These are phyloP conservation scores for Lentinula sp. DNA, from an alignment of 768 basidiomycete genomes.

Conservation along the genomic window DNA sequence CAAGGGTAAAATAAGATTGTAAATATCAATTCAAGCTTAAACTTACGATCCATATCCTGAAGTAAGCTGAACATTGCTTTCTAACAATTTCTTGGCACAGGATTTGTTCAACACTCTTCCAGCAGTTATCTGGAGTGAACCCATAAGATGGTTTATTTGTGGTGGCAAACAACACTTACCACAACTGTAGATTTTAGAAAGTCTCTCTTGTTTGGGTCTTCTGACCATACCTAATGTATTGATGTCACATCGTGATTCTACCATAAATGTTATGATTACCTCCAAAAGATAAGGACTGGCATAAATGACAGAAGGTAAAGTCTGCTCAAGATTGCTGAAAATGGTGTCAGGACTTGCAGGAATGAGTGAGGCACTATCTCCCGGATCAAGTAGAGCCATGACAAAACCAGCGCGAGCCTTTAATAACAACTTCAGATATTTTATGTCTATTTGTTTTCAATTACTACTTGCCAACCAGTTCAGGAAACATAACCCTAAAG, in stretches of 20 bases:
- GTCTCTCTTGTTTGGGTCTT: not conserved
- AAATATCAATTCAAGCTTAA: not conserved
- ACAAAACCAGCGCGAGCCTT: not conserved
- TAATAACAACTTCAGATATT: not conserved
- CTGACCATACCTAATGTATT: not conserved
- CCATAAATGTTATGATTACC: not conserved
- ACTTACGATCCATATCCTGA: not conserved
- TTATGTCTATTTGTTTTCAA: no score
- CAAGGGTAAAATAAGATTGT: not conserved
- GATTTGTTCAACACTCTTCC: not conserved
- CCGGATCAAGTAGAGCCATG: not conserved
- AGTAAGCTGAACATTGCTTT: not conserved
- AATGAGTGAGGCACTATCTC: not conserved
- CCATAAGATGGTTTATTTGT: no score
- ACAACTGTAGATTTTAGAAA: not conserved
- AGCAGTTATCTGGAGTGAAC: not conserved
- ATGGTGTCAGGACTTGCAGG: not conserved
- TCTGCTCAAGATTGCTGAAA: not conserved
- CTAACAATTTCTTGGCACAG: not conserved
- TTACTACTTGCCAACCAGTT: not conserved
- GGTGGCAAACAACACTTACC: not conserved
- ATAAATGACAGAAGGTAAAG: not conserved
- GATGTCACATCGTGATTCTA: no score
- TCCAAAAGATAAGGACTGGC: not conserved
- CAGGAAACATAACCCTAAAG: not conserved